Evolutionary conservation across 805 yeast genomes (phyloP).

Genomic region (Cyberlindnera nakhonratchasimensis): DNA sequence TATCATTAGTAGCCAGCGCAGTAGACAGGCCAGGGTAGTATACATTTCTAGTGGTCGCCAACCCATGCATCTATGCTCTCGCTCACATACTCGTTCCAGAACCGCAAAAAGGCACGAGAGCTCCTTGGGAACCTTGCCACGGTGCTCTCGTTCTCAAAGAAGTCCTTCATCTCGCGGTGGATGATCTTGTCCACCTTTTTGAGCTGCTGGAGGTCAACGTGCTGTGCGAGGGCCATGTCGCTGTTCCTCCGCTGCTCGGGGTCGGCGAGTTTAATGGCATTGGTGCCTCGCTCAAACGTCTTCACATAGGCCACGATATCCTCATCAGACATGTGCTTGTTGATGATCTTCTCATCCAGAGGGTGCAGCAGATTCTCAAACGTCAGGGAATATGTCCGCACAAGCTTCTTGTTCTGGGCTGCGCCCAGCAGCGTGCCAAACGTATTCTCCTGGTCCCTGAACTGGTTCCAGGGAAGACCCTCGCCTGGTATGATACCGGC

Average conservation of each 20-base stretch:
- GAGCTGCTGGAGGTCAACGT: slow-evolving; percentile 5
- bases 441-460: slow-evolving; percentile 16
- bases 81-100: slow-evolving; percentile 19
- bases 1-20: too few species aligned
- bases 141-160: slow-evolving; percentile 13
- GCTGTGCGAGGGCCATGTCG: neutral
- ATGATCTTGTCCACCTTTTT: slow-evolving; percentile 12
- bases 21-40: too few species aligned
- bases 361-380: slow-evolving; percentile 36
- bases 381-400: slow-evolving; percentile 10
- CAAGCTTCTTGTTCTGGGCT: slow-evolving; percentile 13
- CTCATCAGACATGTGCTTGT: slow-evolving; percentile 31
- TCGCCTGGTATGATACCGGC: slow-evolving; percentile 6
- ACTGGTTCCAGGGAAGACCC: neutral
- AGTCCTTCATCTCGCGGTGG: slow-evolving; percentile 13
- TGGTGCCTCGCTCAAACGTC: slow-evolving; percentile 2
- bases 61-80: slow-evolving; percentile 17
- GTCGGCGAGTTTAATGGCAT: neutral
- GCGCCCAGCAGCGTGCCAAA: slow-evolving; percentile 12
- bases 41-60: slow-evolving; percentile 1
- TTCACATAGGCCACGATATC: slow-evolving; percentile 29
- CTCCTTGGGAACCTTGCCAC: slow-evolving; percentile 15
- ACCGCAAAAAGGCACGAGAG: slow-evolving; percentile 11
- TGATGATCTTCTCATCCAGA: slow-evolving; percentile 32
- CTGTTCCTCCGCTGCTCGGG: neutral